Conservation (phyloP, 345 rosid genomes). For the Arabis alpina region DNA sequence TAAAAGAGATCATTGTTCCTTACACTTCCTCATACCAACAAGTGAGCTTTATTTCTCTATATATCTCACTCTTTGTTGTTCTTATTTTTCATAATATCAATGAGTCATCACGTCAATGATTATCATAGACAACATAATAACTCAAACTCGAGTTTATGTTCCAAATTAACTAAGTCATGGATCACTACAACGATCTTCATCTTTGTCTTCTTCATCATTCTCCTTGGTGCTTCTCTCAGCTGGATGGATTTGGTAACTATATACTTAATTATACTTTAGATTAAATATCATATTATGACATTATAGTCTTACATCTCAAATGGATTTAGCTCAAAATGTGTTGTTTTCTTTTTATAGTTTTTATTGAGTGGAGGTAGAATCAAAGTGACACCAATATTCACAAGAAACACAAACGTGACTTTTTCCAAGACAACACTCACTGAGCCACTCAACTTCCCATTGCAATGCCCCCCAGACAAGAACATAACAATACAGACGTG, state of each 20-base stretch:
- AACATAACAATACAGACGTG: conserved; percentile 38
- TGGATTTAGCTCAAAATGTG: neutral
- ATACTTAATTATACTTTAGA: neutral
- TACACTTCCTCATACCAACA: conserved; percentile 3
- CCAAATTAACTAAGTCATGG: conserved; percentile 38
- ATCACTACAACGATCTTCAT: conserved; percentile 33
- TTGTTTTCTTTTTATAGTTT: conserved; percentile 23
- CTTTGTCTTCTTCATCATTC: conserved; percentile 40
- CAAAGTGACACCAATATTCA: conserved; percentile 11
- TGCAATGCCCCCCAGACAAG: conserved; percentile 43
- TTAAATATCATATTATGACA: neutral
- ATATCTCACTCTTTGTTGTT: neutral
- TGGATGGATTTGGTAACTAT: conserved; percentile 38
- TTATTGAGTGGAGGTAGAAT: conserved; percentile 21
- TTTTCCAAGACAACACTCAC: neutral
- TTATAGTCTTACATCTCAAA: neutral
- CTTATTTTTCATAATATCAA: neutral
- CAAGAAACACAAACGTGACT: conserved; percentile 5
- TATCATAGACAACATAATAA: conserved; percentile 18
- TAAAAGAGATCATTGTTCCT: neutral
- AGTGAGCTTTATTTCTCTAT: neutral
- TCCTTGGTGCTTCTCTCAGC: conserved; percentile 37
- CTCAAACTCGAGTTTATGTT: conserved; percentile 2
- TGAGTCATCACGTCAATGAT: conserved; percentile 1
- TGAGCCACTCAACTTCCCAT: conserved; percentile 21